Evolutionary conservation across 371 early-diverging fungal genomes (phyloP).

Genomic region (Phascolomyces articulosus): DNA sequence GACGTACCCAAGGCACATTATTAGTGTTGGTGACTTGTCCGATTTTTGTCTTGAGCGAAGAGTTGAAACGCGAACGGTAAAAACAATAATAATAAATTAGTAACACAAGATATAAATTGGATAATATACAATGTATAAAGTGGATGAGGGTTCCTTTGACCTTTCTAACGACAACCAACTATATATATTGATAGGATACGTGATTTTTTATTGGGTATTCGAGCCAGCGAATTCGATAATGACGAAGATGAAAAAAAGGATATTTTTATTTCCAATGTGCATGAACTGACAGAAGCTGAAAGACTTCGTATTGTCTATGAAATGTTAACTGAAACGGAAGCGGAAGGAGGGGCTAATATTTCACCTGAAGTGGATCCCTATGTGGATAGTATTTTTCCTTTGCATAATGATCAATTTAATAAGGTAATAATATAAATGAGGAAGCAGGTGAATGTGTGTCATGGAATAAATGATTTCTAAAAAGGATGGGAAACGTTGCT

Average conservation of each 20-base stretch:
- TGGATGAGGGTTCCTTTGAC: no score
- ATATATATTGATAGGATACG: constrained; percentile 41
- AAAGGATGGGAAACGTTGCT: no score
- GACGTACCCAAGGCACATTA: constrained; percentile 31
- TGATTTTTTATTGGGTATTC: constrained; percentile 72
- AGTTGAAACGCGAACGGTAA: constrained; percentile 36
- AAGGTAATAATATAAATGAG: constrained; percentile 49
- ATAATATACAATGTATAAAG: no score
- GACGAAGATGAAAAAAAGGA: constrained; percentile 31
- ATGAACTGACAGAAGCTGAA: constrained; percentile 65
- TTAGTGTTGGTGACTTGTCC: constrained; percentile 42
- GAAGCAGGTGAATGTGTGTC: no score
- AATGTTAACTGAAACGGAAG: constrained; percentile 64
- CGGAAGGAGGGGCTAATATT: constrained; percentile 77
- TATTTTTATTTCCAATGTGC: background rate
- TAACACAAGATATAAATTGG: no score
- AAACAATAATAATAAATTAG: no score
- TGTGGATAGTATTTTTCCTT: constrained; percentile 74
- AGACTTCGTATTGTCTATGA: constrained; percentile 76
- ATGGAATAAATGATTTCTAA: no score
- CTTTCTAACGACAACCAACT: no score
- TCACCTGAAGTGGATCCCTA: constrained; percentile 55
- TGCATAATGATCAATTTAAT: constrained; percentile 80
- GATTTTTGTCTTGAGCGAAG: constrained; percentile 12
- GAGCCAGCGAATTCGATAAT: constrained; percentile 36